Evolutionary conservation across 2,329 filamentous ascomycete genomes (phyloP).

Genomic region (Albifimbria verrucaria): DNA sequence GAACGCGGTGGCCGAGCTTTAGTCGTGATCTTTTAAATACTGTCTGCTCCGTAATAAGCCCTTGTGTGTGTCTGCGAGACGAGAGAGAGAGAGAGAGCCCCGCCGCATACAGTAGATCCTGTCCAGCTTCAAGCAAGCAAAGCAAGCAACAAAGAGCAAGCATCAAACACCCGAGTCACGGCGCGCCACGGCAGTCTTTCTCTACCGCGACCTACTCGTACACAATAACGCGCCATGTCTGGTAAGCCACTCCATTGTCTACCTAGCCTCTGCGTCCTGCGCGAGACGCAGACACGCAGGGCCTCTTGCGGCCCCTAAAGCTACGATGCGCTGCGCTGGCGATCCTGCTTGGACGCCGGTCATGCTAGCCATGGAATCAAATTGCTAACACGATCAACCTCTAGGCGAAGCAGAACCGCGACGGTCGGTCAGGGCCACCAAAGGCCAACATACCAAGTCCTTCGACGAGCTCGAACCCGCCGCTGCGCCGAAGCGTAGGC

Average conservation of each 20-base stretch:
- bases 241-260: background rate
- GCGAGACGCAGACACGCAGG: background rate
- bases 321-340: background rate
- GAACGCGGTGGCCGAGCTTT: background rate
- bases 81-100: background rate
- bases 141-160: background rate
- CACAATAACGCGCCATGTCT: too few relatives aligned
- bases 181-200: background rate
- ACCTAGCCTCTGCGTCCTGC: background rate
- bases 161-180: too few relatives aligned
- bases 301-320: too few relatives aligned
- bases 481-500: slow-evolving; percentile 52
- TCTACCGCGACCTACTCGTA: background rate
- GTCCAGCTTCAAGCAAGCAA: too few relatives aligned
- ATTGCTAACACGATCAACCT: slow-evolving; percentile 2
- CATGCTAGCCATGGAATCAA: too few relatives aligned
- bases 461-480: slow-evolving; percentile 69
- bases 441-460: slow-evolving; percentile 90
- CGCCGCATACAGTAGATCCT: background rate
- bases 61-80: background rate
- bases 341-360: too few relatives aligned
- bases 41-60: background rate
- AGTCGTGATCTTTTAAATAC: background rate
- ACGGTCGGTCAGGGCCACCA: slow-evolving; percentile 92
- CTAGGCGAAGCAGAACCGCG: slow-evolving; percentile 71